Percentiles rank a stretch among this genome's conserved stretches.
These are phyloP conservation scores for Ophiocordyceps sinensis DNA, from an alignment of 2,329 filamentous ascomycete species.

Conservation along the genomic window DNA sequence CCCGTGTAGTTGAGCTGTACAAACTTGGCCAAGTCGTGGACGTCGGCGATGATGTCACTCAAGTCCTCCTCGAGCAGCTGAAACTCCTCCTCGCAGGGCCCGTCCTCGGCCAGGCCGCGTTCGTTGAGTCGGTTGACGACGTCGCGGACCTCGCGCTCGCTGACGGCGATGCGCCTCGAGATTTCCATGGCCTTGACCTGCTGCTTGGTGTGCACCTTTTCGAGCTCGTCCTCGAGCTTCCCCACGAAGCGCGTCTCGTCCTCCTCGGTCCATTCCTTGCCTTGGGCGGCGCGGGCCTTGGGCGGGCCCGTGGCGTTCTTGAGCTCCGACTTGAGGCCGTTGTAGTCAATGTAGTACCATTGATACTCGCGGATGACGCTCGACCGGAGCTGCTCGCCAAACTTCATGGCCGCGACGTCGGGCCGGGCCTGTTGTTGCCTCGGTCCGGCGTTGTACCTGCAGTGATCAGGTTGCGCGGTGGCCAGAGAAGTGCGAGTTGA, in stretches of 20 bases:
- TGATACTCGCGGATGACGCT: conserved; percentile 95
- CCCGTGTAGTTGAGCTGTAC: conserved; percentile 97
- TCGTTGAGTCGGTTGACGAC: conserved; percentile 64
- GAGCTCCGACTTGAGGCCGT: conserved; percentile 76
- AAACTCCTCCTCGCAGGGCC: conserved; percentile 80
- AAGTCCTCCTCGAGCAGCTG: conserved; percentile 85
- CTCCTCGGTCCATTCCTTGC: conserved; percentile 70
- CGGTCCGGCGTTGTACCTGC: background rate
- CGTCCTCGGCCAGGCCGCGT: conserved; percentile 39
- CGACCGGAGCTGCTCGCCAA: conserved; percentile 91
- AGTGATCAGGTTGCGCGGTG: background rate
- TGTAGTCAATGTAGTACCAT: conserved; percentile 98
- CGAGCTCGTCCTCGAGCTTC: conserved; percentile 78
- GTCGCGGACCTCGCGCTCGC: conserved; percentile 78
- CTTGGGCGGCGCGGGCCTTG: conserved; percentile 27
- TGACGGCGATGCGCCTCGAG: conserved; percentile 72
- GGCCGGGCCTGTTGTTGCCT: background rate
- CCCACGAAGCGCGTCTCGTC: conserved; percentile 82
- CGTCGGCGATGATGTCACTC: conserved; percentile 95
- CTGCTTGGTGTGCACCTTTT: conserved; percentile 96
- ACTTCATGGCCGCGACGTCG: conserved; percentile 45
- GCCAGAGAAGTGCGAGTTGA: background rate
- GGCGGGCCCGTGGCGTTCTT: conserved; percentile 51
- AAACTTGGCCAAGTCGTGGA: conserved; percentile 95
- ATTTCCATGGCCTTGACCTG: conserved; percentile 96